Evolutionary conservation across 176 grass and related monocot genomes (phyloP).

Genomic region (Avena eriantha): DNA sequence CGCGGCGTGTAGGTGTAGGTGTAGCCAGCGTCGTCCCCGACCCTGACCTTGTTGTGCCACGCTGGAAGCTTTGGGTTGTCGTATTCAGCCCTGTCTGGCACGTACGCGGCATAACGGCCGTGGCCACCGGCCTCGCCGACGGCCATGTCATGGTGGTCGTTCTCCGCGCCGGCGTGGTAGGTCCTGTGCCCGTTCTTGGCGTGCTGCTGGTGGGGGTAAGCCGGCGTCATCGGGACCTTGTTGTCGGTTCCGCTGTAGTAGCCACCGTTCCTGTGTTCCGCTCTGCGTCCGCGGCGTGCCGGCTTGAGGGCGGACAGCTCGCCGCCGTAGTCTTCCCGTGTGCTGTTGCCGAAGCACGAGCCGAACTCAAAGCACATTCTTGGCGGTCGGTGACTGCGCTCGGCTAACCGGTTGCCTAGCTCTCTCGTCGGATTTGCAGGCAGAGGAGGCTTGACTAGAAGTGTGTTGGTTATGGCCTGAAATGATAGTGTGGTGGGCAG

Average conservation of each 20-base stretch:
- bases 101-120: neutral
- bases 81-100: neutral
- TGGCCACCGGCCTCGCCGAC: neutral
- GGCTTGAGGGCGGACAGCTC: neutral
- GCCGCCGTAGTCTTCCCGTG: neutral
- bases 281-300: too few relatives aligned
- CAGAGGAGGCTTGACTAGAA: neutral
- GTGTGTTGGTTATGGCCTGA: neutral
- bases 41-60: neutral
- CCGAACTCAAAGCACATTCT: conserved; percentile 42
- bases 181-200: neutral
- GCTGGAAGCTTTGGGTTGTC: neutral
- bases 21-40: neutral
- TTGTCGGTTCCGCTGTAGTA: neutral
- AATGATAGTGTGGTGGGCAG: neutral
- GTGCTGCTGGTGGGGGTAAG: neutral
- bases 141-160: neutral
- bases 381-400: neutral
- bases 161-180: conserved; percentile 1
- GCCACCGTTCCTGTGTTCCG: too few relatives aligned
- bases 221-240: neutral
- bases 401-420: too few relatives aligned
- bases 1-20: neutral
- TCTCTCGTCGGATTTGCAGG: neutral
- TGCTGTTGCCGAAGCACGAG: neutral